Evolutionary conservation across 495 filamentous ascomycete genomes (phyloP).

Genomic region (Alectoria sarmentosa): DNA sequence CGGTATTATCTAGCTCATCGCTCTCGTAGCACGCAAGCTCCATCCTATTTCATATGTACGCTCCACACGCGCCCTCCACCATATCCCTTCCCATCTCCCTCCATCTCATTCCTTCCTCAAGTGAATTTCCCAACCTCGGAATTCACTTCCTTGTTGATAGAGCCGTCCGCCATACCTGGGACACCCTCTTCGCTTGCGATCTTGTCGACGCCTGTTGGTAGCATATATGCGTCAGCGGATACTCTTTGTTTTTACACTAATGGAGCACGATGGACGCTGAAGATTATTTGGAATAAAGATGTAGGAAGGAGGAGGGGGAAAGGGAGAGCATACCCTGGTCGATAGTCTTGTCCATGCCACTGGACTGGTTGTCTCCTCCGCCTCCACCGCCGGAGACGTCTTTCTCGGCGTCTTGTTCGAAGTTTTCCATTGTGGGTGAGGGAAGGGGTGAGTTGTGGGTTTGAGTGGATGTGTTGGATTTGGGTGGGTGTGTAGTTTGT

Average conservation of each 20-base stretch:
- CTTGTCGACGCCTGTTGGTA: not conserved
- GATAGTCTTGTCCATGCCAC: not conserved
- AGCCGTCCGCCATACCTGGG: slow-evolving; percentile 3
- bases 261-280: too few species aligned
- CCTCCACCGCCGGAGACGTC: slow-evolving; percentile 1
- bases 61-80: too few species aligned
- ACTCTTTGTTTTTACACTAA: too few species aligned
- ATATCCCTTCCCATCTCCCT: too few species aligned
- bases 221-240: too few species aligned
- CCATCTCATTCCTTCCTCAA: too few species aligned
- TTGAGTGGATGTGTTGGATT: not conserved
- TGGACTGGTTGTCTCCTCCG: not conserved
- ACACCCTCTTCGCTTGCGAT: slow-evolving; percentile 5
- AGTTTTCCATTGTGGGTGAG: not conserved
- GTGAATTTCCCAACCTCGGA: slow-evolving; percentile 14
- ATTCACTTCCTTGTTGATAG: slow-evolving; percentile 15
- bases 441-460: not conserved
- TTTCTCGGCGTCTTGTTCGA: slow-evolving; percentile 7
- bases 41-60: too few species aligned
- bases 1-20: too few species aligned
- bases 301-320: not conserved
- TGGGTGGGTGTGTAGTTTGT: not conserved
- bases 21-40: too few species aligned
- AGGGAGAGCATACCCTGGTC: not conserved
- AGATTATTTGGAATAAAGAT: too few species aligned